Percentiles rank a stretch among this genome's conserved stretches.
Conservation (phyloP, 805 yeast species). For the Candida qinlingensis region DNA sequence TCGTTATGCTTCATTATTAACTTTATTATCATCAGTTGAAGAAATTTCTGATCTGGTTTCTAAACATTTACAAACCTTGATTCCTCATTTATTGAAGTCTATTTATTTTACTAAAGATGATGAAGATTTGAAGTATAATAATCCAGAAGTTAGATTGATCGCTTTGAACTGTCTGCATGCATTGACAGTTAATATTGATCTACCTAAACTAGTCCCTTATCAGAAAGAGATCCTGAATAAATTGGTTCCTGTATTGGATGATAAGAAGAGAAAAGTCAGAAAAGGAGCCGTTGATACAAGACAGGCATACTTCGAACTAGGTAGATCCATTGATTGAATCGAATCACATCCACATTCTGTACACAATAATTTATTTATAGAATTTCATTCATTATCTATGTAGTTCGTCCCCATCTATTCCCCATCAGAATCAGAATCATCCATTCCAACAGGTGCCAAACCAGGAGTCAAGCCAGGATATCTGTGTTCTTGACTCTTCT, state of each 20-base stretch:
- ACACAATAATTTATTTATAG: not conserved
- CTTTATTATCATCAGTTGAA: slow-evolving; percentile 49
- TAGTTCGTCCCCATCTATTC: slow-evolving; percentile 3
- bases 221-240: slow-evolving; percentile 37
- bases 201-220: slow-evolving; percentile 44
- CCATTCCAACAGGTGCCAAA: slow-evolving; percentile 72
- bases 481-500: slow-evolving; percentile 21
- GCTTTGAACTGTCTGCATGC: slow-evolving; percentile 56
- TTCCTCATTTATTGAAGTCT: slow-evolving; percentile 46
- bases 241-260: slow-evolving; percentile 57
- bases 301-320: slow-evolving; percentile 63
- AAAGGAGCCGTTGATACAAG: slow-evolving; percentile 74
- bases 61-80: slow-evolving; percentile 48
- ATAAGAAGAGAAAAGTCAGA: slow-evolving; percentile 68
- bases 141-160: slow-evolving; percentile 47
- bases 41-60: slow-evolving; percentile 50
- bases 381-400: not conserved
- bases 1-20: slow-evolving; percentile 54
- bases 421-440: slow-evolving; percentile 44
- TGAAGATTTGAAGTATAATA: slow-evolving; percentile 24
- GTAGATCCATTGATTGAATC: slow-evolving; percentile 17
- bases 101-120: slow-evolving; percentile 16
- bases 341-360: not conserved
- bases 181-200: slow-evolving; percentile 33
- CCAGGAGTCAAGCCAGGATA: slow-evolving; percentile 77